Percentiles rank a stretch among this genome's conserved stretches.
Evolutionary conservation across 768 basidiomycete genomes (phyloP).

Genomic region (Hygrocybe coccinea): DNA sequence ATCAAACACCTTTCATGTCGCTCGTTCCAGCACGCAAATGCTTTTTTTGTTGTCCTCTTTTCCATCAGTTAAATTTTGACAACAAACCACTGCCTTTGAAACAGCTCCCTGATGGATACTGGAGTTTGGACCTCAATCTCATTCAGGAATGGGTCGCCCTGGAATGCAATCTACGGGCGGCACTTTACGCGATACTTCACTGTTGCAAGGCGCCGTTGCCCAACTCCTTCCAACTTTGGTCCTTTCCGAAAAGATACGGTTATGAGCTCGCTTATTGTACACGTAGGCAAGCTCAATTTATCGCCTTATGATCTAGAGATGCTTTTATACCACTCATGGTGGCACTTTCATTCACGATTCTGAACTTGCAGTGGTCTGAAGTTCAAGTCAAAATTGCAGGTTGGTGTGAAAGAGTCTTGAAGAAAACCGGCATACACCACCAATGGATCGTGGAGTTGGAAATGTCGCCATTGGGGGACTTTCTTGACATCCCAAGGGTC

Average conservation of each 20-base stretch:
- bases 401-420: not conserved
- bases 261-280: constrained; percentile 1
- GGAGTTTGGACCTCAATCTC: not conserved
- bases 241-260: constrained; percentile 4
- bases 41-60: not conserved
- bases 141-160: not conserved
- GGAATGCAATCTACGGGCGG: not conserved
- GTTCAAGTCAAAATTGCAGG: not conserved
- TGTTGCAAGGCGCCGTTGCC: not conserved
- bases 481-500: constrained; percentile 2
- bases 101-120: not conserved
- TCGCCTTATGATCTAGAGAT: constrained; percentile 4
- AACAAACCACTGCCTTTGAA: not conserved
- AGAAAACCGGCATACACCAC: not conserved
- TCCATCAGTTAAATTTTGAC: not conserved
- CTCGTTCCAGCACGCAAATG: not conserved
- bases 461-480: not conserved
- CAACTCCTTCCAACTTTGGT: constrained; percentile 2
- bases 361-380: not conserved
- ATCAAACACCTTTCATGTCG: constrained; percentile 4
- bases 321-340: constrained; percentile 13
- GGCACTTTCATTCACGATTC: not conserved
- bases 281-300: not conserved
- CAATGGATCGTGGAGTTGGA: constrained; percentile 1
- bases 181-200: not conserved